Evolutionary conservation across 176 grass and related monocot species (phyloP).

Genomic region (Coix lacrymajobi): DNA sequence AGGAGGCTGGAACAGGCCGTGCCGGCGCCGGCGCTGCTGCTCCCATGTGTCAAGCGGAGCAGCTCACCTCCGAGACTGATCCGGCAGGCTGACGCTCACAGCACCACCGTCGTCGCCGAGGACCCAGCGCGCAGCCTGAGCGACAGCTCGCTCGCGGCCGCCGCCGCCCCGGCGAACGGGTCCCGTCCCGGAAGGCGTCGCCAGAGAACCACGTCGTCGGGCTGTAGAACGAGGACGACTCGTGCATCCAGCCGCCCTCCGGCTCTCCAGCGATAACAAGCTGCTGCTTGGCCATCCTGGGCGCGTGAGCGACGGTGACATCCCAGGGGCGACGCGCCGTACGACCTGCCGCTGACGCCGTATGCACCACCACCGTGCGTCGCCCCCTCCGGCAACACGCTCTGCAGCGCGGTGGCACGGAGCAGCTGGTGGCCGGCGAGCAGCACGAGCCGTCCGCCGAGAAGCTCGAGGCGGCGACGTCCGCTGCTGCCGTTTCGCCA

Average conservation of each 20-base stretch:
- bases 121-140: slow-evolving; percentile 41
- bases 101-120: slow-evolving; percentile 17
- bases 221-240: slow-evolving; percentile 19
- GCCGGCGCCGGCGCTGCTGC: neutral
- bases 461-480: slow-evolving; percentile 12
- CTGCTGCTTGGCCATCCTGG: slow-evolving; percentile 1
- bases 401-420: slow-evolving; percentile 19
- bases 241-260: slow-evolving; percentile 9
- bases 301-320: slow-evolving; percentile 26
- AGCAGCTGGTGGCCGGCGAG: slow-evolving; percentile 39
- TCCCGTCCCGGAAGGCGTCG: slow-evolving; percentile 21
- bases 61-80: slow-evolving; percentile 58
- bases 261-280: neutral
- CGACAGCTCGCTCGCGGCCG: slow-evolving; percentile 44
- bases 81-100: slow-evolving; percentile 21
- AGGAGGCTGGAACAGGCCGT: neutral
- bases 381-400: slow-evolving; percentile 27
- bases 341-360: neutral
- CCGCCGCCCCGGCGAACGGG: slow-evolving; percentile 4
- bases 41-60: slow-evolving; percentile 46
- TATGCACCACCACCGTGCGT: neutral
- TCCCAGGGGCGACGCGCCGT: slow-evolving; percentile 7
- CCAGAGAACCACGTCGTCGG: slow-evolving; percentile 20
- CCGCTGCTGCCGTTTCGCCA: neutral
- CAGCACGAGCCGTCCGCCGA: neutral